These are phyloP conservation scores for Coniochaeta ligniaria DNA, from an alignment of 2,329 filamentous ascomycete genomes.

Conservation along the genomic window DNA sequence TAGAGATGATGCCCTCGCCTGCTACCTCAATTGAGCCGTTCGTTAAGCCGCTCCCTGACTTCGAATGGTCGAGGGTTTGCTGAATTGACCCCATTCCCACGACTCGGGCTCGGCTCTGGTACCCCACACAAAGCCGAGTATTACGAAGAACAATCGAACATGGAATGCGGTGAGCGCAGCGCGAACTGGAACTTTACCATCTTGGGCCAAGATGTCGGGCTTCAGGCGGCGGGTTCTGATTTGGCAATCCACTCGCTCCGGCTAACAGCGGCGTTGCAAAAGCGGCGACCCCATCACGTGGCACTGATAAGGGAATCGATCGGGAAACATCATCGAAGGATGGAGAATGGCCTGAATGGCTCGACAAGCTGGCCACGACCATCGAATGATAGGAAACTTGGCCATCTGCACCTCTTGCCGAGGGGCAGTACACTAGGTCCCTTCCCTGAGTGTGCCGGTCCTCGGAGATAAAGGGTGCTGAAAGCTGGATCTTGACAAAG, in stretches of 20 bases:
- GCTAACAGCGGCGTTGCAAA: not conserved
- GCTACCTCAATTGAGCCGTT: not conserved
- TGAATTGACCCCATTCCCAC: not conserved
- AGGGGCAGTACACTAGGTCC: too few species aligned
- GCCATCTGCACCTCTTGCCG: not conserved
- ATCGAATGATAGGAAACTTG: not conserved
- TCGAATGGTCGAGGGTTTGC: not conserved
- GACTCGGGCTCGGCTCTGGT: not conserved
- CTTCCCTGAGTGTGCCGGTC: not conserved
- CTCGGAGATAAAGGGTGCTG: not conserved
- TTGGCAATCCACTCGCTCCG: not conserved
- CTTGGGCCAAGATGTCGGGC: not conserved
- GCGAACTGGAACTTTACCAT: not conserved
- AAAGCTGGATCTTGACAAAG: not conserved
- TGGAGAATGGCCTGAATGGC: conserved; percentile 1
- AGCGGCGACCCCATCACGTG: not conserved
- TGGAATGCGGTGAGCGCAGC: not conserved
- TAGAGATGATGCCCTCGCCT: not conserved
- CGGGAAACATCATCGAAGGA: not conserved
- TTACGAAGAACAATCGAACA: not conserved
- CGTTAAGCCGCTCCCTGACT: not conserved
- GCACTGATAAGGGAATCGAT: not conserved
- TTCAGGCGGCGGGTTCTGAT: not conserved
- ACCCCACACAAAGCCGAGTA: not conserved
- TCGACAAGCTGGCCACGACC: not conserved